These are phyloP conservation scores for Puccinia brachypodii DNA, from an alignment of 1,284 basidiomycete species.

Conservation along the genomic window DNA sequence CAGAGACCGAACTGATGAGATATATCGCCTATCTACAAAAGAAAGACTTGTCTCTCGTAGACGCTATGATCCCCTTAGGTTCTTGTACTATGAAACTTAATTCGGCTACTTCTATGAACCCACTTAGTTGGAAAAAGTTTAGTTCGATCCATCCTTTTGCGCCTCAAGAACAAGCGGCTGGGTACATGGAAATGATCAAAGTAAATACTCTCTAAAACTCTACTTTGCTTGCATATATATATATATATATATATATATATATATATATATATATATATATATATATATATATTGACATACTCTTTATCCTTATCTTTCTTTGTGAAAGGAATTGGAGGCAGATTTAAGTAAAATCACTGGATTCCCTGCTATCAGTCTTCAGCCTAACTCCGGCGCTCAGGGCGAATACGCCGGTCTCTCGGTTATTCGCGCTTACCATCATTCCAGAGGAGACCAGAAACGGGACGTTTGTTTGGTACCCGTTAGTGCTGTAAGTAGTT, in stretches of 20 bases:
- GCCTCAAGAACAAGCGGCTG: slow-evolving; percentile 82
- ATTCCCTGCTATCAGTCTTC: slow-evolving; percentile 88
- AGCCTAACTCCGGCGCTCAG: slow-evolving; percentile 94
- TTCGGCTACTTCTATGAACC: slow-evolving; percentile 94
- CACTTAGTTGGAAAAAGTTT: slow-evolving; percentile 91
- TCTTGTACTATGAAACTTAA: slow-evolving; percentile 85
- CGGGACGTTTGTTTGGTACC: slow-evolving; percentile 93
- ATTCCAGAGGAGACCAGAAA: slow-evolving; percentile 78
- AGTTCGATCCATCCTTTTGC: slow-evolving; percentile 87
- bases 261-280: too few species aligned
- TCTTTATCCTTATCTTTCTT: too few species aligned
- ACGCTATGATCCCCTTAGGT: slow-evolving; percentile 95
- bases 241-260: too few species aligned
- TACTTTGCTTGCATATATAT: background rate
- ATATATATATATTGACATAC: too few species aligned
- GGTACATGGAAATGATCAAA: slow-evolving; percentile 64
- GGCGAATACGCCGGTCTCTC: slow-evolving; percentile 93
- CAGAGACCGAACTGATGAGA: slow-evolving; percentile 95
- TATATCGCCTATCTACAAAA: slow-evolving; percentile 75
- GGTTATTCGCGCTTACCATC: slow-evolving; percentile 91
- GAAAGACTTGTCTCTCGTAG: slow-evolving; percentile 91
- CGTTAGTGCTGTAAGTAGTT: slow-evolving; percentile 64
- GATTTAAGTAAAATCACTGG: slow-evolving; percentile 94
- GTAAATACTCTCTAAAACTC: background rate
- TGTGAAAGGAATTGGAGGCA: slow-evolving; percentile 73